phyloP scores from a whole-genome alignment of 2,329 filamentous ascomycete species.

The Taxawa tesnikishii region DNA sequence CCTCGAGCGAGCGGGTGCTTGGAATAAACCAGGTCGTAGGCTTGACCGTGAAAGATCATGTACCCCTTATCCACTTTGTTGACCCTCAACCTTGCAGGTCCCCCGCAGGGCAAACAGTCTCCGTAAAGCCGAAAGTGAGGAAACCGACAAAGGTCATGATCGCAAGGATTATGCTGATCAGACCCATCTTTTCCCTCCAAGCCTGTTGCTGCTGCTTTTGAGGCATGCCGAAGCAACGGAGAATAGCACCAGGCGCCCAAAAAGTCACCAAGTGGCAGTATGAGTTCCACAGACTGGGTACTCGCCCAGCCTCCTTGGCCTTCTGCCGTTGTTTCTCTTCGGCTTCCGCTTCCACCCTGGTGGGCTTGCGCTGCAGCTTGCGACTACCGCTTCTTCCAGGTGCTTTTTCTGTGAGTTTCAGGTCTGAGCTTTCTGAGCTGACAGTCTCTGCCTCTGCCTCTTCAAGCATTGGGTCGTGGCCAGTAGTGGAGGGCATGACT shows the following conservation, averaged over 20 bases:
- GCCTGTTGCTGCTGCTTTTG: slow-evolving; percentile 79
- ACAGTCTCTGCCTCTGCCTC: slow-evolving; percentile 35
- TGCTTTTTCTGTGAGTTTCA: slow-evolving; percentile 26
- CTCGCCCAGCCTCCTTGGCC: slow-evolving; percentile 54
- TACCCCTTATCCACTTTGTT: slow-evolving; percentile 73
- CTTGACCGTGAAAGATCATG: slow-evolving; percentile 93
- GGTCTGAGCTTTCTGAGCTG: slow-evolving; percentile 52
- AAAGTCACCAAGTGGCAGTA: slow-evolving; percentile 93
- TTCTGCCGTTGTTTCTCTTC: slow-evolving; percentile 43
- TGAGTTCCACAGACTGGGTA: slow-evolving; percentile 85
- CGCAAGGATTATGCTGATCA: slow-evolving; percentile 82
- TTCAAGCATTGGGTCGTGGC: slow-evolving; percentile 78
- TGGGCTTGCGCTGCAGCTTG: slow-evolving; percentile 48
- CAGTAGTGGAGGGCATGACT: slow-evolving; percentile 79
- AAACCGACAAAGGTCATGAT: slow-evolving; percentile 89
- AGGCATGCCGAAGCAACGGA: slow-evolving; percentile 75
- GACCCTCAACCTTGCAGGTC: slow-evolving; percentile 55
- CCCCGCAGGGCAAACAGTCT: slow-evolving; percentile 69
- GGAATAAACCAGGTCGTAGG: slow-evolving; percentile 70
- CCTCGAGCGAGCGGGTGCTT: slow-evolving; percentile 70
- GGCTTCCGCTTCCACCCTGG: slow-evolving; percentile 47
- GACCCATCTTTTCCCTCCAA: slow-evolving; percentile 95
- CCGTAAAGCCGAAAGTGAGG: slow-evolving; percentile 91
- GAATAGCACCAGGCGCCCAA: slow-evolving; percentile 77
- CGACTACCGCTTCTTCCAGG: slow-evolving; percentile 10